Percentiles rank a stretch among this genome's conserved stretches.
Conservation (phyloP, 352 stramenopile species). For the Phytophthora crassamura region DNA sequence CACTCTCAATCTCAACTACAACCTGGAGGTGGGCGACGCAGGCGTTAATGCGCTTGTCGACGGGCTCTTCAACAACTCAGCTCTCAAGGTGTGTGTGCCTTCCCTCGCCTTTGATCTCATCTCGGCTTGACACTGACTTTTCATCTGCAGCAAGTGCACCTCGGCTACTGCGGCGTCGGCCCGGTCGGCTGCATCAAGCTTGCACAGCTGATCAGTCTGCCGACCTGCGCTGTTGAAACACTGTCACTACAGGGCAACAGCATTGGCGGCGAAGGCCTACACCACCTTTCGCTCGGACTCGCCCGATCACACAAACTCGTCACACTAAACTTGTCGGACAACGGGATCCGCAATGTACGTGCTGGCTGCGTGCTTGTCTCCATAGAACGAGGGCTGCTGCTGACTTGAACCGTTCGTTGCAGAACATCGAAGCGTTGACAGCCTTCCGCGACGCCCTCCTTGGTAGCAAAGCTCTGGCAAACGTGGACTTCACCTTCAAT, state of each 20-base stretch:
- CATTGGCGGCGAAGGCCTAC: conserved; percentile 63
- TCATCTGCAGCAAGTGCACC: conserved; percentile 61
- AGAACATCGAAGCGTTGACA: conserved; percentile 57
- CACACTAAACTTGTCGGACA: conserved; percentile 82
- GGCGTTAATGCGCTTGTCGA: conserved; percentile 64
- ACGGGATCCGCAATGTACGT: conserved; percentile 75
- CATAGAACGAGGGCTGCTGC: neutral
- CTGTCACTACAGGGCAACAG: conserved; percentile 74
- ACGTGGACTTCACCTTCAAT: conserved; percentile 85
- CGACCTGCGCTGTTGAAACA: conserved; percentile 54
- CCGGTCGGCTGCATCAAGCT: conserved; percentile 63
- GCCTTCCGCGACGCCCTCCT: conserved; percentile 73
- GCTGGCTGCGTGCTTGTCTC: neutral
- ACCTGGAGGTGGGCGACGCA: conserved; percentile 61
- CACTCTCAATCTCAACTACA: conserved; percentile 82
- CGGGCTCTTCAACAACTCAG: conserved; percentile 70
- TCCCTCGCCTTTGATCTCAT: neutral
- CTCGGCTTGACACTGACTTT: neutral
- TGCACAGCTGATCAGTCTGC: conserved; percentile 73
- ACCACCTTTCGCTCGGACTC: conserved; percentile 76
- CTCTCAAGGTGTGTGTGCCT: conserved; percentile 63
- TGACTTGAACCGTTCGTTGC: neutral
- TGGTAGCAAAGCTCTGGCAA: conserved; percentile 67
- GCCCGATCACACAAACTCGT: conserved; percentile 59
- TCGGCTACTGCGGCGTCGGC: conserved; percentile 75